phyloP scores from a whole-genome alignment of 2,329 filamentous ascomycete species.

The Sarocladium strictum region DNA sequence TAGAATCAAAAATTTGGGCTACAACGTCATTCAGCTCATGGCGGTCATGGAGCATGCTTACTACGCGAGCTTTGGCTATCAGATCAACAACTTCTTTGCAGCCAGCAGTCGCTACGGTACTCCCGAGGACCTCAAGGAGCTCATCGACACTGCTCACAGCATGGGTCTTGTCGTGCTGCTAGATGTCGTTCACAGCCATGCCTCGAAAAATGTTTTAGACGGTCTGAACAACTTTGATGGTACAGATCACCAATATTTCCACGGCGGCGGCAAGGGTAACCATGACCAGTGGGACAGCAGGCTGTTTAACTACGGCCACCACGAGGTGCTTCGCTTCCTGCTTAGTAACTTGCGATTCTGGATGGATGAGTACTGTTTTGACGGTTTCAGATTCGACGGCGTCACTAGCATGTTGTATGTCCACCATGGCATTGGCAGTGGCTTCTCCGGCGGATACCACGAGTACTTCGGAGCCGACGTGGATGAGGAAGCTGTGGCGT shows the following conservation, averaged over 20 bases:
- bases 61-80: constrained; percentile 98
- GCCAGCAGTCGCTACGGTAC: constrained; percentile 91
- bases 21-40: constrained; percentile 98
- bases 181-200: constrained; percentile 96
- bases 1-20: constrained; percentile 82
- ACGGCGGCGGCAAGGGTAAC: constrained; percentile 73
- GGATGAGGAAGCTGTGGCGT: constrained; percentile 89
- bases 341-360: constrained; percentile 94
- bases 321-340: constrained; percentile 93
- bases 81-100: constrained; percentile 98
- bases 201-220: constrained; percentile 94
- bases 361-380: constrained; percentile 98
- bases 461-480: constrained; percentile 91
- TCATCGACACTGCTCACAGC: constrained; percentile 90
- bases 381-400: constrained; percentile 96
- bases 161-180: constrained; percentile 87
- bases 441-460: constrained; percentile 96
- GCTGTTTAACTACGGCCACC: constrained; percentile 92
- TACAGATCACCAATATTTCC: constrained; percentile 93
- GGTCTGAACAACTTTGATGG: constrained; percentile 95
- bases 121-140: constrained; percentile 91
- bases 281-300: constrained; percentile 96
- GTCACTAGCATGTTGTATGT: constrained; percentile 97
- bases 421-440: constrained; percentile 94
- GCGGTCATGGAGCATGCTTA: constrained; percentile 99